These are phyloP conservation scores for Sporothrix globosa DNA, from an alignment of 2,329 filamentous ascomycete species.

Conservation along the genomic window DNA sequence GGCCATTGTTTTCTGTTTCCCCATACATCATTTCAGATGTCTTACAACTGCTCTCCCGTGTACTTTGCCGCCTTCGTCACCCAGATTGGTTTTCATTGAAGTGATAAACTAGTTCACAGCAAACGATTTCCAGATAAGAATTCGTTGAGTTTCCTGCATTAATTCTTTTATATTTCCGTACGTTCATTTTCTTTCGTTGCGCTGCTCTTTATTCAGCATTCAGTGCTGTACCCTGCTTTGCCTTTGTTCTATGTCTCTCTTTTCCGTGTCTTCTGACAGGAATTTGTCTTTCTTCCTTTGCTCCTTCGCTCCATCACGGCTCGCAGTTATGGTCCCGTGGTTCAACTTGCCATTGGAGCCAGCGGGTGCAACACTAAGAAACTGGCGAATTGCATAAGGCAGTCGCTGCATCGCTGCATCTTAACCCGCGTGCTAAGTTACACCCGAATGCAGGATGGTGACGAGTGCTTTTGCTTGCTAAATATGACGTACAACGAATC, in stretches of 20 bases:
- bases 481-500: not conserved
- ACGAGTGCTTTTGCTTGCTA: not conserved
- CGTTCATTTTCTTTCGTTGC: not conserved
- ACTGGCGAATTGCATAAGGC: slow-evolving; percentile 27
- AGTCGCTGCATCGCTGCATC: slow-evolving; percentile 6
- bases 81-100: slow-evolving; percentile 21
- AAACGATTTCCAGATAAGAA: not conserved
- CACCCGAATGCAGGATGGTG: slow-evolving; percentile 7
- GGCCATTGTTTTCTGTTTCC: not conserved
- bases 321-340: slow-evolving; percentile 18
- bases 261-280: not conserved
- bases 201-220: not conserved
- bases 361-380: slow-evolving; percentile 16
- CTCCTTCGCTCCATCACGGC: not conserved
- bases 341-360: slow-evolving; percentile 2
- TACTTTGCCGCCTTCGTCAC: slow-evolving; percentile 18
- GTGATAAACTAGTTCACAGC: not conserved
- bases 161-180: not conserved
- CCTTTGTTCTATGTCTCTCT: slow-evolving; percentile 1
- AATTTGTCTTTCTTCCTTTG: not conserved
- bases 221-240: not conserved
- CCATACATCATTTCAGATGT: not conserved
- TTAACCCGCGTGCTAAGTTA: slow-evolving; percentile 26
- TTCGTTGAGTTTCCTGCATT: not conserved
- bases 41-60: not conserved